Conservation (phyloP, 2,329 filamentous ascomycete genomes). For the Cordyceps cateniannulata region DNA sequence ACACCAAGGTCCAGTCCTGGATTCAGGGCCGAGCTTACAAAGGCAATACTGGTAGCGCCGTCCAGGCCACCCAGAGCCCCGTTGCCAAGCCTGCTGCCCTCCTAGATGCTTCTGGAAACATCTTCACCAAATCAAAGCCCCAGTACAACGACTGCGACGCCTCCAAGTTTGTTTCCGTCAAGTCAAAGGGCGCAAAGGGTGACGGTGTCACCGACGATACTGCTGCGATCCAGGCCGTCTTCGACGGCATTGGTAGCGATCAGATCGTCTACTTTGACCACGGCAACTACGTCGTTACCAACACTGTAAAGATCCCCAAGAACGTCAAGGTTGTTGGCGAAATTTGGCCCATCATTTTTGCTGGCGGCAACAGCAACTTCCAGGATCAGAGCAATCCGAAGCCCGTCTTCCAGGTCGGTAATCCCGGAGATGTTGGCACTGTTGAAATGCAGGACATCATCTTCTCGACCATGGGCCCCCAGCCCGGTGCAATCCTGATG, state of each 20-base stretch:
- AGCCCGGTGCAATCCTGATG: slow-evolving; percentile 82
- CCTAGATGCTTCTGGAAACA: slow-evolving; percentile 54
- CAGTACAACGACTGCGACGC: slow-evolving; percentile 68
- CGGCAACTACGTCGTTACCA: slow-evolving; percentile 64
- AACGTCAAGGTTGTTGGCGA: slow-evolving; percentile 85
- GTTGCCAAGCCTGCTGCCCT: slow-evolving; percentile 61
- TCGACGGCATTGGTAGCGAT: slow-evolving; percentile 59
- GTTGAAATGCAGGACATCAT: slow-evolving; percentile 87
- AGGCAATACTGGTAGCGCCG: slow-evolving; percentile 38
- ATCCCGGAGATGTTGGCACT: slow-evolving; percentile 66
- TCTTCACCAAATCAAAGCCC: slow-evolving; percentile 83
- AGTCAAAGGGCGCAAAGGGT: slow-evolving; percentile 74
- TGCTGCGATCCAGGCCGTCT: slow-evolving; percentile 68
- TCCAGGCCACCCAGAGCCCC: slow-evolving; percentile 51
- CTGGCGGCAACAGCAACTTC: slow-evolving; percentile 65
- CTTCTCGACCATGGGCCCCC: slow-evolving; percentile 75
- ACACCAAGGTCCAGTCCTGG: slow-evolving; percentile 64
- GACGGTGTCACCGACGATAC: slow-evolving; percentile 88
- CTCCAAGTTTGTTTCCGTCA: slow-evolving; percentile 76
- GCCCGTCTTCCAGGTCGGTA: slow-evolving; percentile 80
- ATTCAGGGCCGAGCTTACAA: slow-evolving; percentile 72
- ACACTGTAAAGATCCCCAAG: slow-evolving; percentile 67
- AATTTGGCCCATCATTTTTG: slow-evolving; percentile 86
- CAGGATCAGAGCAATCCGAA: slow-evolving; percentile 67
- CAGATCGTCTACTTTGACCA: slow-evolving; percentile 70